phyloP scores from a whole-genome alignment of 192 early-diverging fungal genomes.

The Podila minutissima region DNA sequence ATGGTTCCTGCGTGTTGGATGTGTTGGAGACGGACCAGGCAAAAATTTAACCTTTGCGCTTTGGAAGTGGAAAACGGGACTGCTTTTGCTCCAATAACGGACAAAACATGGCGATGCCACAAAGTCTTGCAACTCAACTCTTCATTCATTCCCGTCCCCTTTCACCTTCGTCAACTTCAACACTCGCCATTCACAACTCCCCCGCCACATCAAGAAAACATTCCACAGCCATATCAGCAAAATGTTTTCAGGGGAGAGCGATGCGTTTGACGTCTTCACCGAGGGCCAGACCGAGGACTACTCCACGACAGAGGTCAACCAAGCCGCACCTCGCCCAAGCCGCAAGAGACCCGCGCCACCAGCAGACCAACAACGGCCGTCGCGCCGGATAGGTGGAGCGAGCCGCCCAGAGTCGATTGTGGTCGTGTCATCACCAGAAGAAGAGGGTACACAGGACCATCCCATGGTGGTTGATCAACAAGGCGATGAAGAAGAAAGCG shows the following conservation, averaged over 20 bases:
- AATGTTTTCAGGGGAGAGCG: slow-evolving; percentile 15
- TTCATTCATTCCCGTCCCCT: too few relatives aligned
- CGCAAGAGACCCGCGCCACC: background rate
- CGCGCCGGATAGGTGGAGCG: too few relatives aligned
- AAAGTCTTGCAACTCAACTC: too few relatives aligned
- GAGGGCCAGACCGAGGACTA: slow-evolving; percentile 14
- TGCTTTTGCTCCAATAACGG: too few relatives aligned
- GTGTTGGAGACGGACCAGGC: background rate
- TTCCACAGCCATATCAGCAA: background rate
- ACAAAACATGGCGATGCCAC: too few relatives aligned
- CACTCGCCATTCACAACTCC: background rate
- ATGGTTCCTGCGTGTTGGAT: background rate
- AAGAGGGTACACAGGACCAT: too few relatives aligned
- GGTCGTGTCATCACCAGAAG: too few relatives aligned
- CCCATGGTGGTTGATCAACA: too few relatives aligned
- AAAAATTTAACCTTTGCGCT: background rate
- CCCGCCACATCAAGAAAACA: background rate
- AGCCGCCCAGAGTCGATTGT: too few relatives aligned
- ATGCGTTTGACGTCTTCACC: slow-evolving; percentile 16
- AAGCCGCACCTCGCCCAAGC: background rate
- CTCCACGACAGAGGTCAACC: background rate
- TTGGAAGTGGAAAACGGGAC: too few relatives aligned
- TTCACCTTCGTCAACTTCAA: background rate
- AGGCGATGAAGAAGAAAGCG: too few relatives aligned
- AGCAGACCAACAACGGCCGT: too few relatives aligned